A percentile compares a stretch with the other conserved stretches of the same genome.
Evolutionary conservation across 225 moss, liverwort and hornwort genomes (phyloP).

Genomic region (Climacium dendroides): DNA sequence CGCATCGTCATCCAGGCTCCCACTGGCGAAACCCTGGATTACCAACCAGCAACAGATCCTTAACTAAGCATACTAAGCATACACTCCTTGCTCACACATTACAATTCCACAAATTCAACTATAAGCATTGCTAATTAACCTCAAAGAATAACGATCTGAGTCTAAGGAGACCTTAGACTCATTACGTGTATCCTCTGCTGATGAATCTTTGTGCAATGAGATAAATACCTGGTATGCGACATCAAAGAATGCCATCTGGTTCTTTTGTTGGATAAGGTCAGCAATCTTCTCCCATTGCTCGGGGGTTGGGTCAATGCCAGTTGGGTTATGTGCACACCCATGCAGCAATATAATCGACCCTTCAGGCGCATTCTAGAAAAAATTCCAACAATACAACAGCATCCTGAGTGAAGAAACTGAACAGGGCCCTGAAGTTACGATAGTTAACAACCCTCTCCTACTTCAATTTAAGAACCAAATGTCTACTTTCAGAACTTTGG

Average conservation of each 20-base stretch:
- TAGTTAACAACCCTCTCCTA: neutral
- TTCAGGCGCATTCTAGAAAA: slow-evolving; percentile 56
- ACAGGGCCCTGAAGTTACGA: neutral
- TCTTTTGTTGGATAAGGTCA: slow-evolving; percentile 61
- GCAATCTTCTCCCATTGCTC: slow-evolving; percentile 93
- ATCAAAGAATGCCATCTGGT: slow-evolving; percentile 87
- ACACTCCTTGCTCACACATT: neutral
- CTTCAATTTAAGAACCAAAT: neutral
- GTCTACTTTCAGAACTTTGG: neutral
- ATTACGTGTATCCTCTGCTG: neutral
- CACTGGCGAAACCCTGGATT: slow-evolving; percentile 93
- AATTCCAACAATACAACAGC: neutral
- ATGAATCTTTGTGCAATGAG: neutral
- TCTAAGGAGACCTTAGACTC: neutral
- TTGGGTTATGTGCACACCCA: slow-evolving; percentile 97
- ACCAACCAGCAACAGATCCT: neutral
- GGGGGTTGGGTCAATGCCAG: slow-evolving; percentile 87
- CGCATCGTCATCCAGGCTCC: slow-evolving; percentile 87
- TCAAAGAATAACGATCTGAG: neutral
- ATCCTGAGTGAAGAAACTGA: neutral
- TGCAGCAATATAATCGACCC: slow-evolving; percentile 82
- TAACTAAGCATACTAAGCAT: neutral
- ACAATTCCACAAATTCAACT: neutral
- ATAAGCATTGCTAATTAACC: neutral
- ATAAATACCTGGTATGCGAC: slow-evolving; percentile 78